Percentiles rank a stretch among this genome's conserved stretches.
Evolutionary conservation across 257 asterid genomes (phyloP).

Genomic region (Scutellaria baicalensis): DNA sequence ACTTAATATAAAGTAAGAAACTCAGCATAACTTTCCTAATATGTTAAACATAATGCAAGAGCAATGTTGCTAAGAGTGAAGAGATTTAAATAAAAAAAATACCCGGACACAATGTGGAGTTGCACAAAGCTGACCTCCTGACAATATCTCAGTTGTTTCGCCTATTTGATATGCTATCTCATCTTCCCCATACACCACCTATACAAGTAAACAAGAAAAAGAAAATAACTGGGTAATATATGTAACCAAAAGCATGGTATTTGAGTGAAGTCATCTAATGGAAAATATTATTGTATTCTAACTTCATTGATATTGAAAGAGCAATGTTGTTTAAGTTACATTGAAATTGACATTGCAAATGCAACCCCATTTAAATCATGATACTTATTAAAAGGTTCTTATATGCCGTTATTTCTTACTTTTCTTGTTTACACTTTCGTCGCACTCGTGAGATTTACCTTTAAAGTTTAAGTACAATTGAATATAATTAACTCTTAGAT

Average conservation of each 20-base stretch:
- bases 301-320: background rate
- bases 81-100: conserved; percentile 10
- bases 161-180: conserved; percentile 93
- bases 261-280: background rate
- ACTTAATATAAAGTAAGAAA: background rate
- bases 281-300: background rate
- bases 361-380: background rate
- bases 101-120: conserved; percentile 96
- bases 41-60: background rate
- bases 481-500: background rate
- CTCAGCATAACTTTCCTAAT: background rate
- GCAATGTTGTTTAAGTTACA: no score
- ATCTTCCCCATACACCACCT: conserved; percentile 85
- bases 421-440: background rate
- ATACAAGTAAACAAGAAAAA: conserved; percentile 12
- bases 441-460: background rate
- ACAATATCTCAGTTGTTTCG: conserved; percentile 86
- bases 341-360: no score
- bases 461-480: background rate
- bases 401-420: background rate
- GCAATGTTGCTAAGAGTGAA: background rate
- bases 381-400: background rate
- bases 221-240: background rate
- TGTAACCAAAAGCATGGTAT: background rate
- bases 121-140: conserved; percentile 84